These are phyloP conservation scores for Neocucurbitaria cava DNA, from an alignment of 2,329 filamentous ascomycete species.

Conservation along the genomic window DNA sequence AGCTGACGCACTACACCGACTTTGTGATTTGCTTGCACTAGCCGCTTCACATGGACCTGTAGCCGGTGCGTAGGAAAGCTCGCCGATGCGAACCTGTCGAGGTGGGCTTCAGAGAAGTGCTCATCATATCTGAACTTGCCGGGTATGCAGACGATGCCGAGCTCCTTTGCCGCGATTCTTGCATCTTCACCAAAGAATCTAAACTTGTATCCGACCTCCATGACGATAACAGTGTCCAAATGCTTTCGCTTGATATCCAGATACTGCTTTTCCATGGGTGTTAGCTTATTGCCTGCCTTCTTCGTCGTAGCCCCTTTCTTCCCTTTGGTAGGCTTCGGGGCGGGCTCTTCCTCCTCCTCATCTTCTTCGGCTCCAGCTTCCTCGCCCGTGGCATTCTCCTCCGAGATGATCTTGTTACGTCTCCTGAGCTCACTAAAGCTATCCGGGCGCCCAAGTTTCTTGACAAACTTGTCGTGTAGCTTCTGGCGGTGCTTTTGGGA, in stretches of 20 bases:
- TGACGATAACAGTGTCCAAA: constrained; percentile 85
- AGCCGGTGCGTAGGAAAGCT: constrained; percentile 93
- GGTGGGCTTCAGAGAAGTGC: constrained; percentile 81
- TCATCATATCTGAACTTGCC: constrained; percentile 95
- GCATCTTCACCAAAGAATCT: constrained; percentile 97
- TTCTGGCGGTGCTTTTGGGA: constrained; percentile 68
- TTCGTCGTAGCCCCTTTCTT: constrained; percentile 63
- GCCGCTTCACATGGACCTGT: constrained; percentile 90
- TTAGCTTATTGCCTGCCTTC: constrained; percentile 82
- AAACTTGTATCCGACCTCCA: constrained; percentile 98
- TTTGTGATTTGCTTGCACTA: constrained; percentile 92
- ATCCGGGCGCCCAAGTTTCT: constrained; percentile 86
- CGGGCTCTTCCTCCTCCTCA: constrained; percentile 61
- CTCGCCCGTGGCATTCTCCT: constrained; percentile 61
- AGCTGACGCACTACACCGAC: constrained; percentile 94
- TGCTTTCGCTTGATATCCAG: constrained; percentile 93
- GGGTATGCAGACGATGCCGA: constrained; percentile 95
- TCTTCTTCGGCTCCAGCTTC: constrained; percentile 63
- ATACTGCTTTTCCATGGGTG: constrained; percentile 92
- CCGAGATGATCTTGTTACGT: constrained; percentile 61
- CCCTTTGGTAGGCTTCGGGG: constrained; percentile 58
- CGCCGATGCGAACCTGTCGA: constrained; percentile 90
- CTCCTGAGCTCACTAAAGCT: constrained; percentile 74
- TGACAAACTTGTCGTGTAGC: constrained; percentile 84
- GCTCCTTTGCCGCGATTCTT: constrained; percentile 82